phyloP scores from a whole-genome alignment of 1,139 yeast species.

The Pichia sorboxylosa region DNA sequence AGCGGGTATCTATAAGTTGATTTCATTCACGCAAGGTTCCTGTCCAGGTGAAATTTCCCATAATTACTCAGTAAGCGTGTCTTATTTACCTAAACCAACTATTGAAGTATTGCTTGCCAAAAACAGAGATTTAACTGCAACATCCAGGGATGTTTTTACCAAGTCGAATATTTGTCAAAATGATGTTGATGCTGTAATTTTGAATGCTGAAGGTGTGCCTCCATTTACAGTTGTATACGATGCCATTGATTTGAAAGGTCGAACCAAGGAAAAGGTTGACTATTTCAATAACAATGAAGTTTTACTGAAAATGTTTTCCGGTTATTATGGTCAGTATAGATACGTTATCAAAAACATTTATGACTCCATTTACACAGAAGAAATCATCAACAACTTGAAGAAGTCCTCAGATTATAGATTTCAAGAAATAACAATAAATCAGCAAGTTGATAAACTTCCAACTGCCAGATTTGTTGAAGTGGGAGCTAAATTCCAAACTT shows the following conservation, averaged over 20 bases:
- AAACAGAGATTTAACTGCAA: conserved; percentile 1
- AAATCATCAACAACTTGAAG: conserved; percentile 25
- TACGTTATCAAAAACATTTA: conserved; percentile 52
- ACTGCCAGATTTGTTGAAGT: conserved; percentile 24
- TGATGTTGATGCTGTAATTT: conserved; percentile 26
- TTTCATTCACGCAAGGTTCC: conserved; percentile 49
- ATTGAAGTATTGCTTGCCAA: conserved; percentile 19
- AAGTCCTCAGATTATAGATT: conserved; percentile 19
- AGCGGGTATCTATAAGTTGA: conserved; percentile 54
- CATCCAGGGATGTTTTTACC: conserved; percentile 3
- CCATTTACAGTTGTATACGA: conserved; percentile 71
- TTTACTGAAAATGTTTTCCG: conserved; percentile 21
- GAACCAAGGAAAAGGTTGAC: conserved; percentile 29
- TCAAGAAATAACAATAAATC: conserved; percentile 37
- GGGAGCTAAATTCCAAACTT: conserved; percentile 31
- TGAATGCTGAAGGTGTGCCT: conserved; percentile 45
- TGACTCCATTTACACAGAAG: conserved; percentile 53
- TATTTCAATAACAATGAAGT: conserved; percentile 42
- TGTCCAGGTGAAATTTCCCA: conserved; percentile 52
- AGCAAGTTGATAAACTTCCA: conserved; percentile 55
- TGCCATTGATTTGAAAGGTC: conserved; percentile 49
- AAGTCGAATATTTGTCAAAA: conserved; percentile 17
- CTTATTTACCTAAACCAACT: conserved; percentile 48
- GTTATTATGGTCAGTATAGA: conserved; percentile 43
- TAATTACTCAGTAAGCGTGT: conserved; percentile 30